Conservation (phyloP, 2,329 filamentous ascomycete genomes). For the Botrytis byssoidea region DNA sequence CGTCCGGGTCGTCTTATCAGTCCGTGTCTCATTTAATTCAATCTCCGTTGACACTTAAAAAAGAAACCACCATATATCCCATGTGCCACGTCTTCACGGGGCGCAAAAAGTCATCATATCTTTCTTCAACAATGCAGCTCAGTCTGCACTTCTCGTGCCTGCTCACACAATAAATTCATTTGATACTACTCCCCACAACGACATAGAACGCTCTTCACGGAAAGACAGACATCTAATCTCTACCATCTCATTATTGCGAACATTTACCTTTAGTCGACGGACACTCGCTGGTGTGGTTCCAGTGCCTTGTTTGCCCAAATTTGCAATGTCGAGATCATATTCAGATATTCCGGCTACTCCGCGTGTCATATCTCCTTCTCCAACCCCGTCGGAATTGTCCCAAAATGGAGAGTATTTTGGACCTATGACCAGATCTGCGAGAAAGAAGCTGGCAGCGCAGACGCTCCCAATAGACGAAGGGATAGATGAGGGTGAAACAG, state of each 20-base stretch:
- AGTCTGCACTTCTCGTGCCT: slow-evolving; percentile 52
- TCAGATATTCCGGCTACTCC: slow-evolving; percentile 70
- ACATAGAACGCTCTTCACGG: slow-evolving; percentile 44
- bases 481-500: slow-evolving; percentile 45
- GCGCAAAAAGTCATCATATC: slow-evolving; percentile 37
- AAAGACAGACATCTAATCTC: slow-evolving; percentile 53
- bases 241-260: slow-evolving; percentile 48
- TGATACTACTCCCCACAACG: slow-evolving; percentile 31
- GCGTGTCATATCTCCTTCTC: slow-evolving; percentile 86
- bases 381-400: slow-evolving; percentile 63
- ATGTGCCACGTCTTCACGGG: slow-evolving; percentile 35
- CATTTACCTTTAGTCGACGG: slow-evolving; percentile 47
- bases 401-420: slow-evolving; percentile 63
- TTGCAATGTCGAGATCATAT: slow-evolving; percentile 42
- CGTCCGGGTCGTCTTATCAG: slow-evolving; percentile 2
- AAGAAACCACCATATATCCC: slow-evolving; percentile 17
- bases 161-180: slow-evolving; percentile 55
- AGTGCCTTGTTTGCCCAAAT: slow-evolving; percentile 58
- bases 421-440: slow-evolving; percentile 74
- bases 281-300: slow-evolving; percentile 57
- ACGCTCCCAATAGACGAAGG: slow-evolving; percentile 58
- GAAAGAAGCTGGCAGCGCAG: slow-evolving; percentile 55
- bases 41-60: slow-evolving; percentile 22
- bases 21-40: slow-evolving; percentile 18
- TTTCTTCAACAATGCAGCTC: slow-evolving; percentile 54